These are phyloP conservation scores for Madurella fahalii DNA, from an alignment of 2,329 filamentous ascomycete species.

Conservation along the genomic window DNA sequence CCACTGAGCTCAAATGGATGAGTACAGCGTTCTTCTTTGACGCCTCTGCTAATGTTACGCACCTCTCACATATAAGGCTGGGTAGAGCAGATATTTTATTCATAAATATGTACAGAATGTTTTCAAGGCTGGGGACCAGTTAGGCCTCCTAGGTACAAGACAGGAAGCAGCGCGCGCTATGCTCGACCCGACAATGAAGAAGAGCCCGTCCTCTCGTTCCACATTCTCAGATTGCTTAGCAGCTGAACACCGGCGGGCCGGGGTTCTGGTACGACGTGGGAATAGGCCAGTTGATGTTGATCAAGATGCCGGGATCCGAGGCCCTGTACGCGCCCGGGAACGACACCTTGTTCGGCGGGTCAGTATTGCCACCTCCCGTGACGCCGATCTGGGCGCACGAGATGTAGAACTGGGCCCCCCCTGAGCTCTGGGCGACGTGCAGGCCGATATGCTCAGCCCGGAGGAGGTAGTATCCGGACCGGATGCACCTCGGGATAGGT, in stretches of 20 bases:
- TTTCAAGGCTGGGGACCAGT: too few species aligned
- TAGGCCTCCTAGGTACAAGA: too few species aligned
- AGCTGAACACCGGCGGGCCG: conserved; percentile 26
- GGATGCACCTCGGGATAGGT: conserved; percentile 41
- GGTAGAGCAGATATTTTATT: not conserved
- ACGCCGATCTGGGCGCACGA: conserved; percentile 40
- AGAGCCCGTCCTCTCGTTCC: not conserved
- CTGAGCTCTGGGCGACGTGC: conserved; percentile 37
- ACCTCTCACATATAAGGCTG: too few species aligned
- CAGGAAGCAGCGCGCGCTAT: not conserved
- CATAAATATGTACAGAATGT: not conserved
- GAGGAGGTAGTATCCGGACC: conserved; percentile 44
- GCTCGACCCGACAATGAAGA: not conserved
- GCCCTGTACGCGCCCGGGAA: conserved; percentile 43
- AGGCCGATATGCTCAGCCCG: conserved; percentile 47
- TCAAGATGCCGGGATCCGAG: conserved; percentile 40
- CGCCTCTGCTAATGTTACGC: too few species aligned
- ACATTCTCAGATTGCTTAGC: conserved; percentile 9
- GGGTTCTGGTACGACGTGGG: conserved; percentile 36
- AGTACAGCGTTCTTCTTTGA: too few species aligned
- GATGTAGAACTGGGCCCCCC: conserved; percentile 46
- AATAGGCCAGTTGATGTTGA: conserved; percentile 42
- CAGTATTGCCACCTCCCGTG: conserved; percentile 39
- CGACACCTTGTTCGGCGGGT: conserved; percentile 33
- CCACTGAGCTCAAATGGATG: too few species aligned